Base-by-base conservation (phyloP, 495 filamentous ascomycete species). In the Aspergillus olivimuriae region DNA sequence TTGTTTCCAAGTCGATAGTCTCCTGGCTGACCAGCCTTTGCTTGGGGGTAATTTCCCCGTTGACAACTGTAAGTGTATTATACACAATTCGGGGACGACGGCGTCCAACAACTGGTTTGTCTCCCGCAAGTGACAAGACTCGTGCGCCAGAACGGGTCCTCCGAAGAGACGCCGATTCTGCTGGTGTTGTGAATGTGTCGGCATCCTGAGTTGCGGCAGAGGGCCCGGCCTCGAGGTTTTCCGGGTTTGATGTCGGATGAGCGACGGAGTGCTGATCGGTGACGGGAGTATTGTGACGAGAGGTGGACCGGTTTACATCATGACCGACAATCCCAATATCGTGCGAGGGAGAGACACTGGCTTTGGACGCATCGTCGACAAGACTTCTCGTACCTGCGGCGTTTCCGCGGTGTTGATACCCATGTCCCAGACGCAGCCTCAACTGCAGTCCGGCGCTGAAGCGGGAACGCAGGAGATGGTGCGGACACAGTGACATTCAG, bases 401-500 rank as follows among this genome's bases (percentile, higher is more conserved):
- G 15, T 18, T 46, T 23, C 14, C 42, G 22, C 31, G 49, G 32
- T 41, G 44, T 31, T 51, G 59, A 53, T 50, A 44, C 56, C 52
- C 56, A 41, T 48, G 52, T 36, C 52, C 42, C 15, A 48, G 40
- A 42, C 35, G 49, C 34, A 53, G 51, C 34, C 50, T 55, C 43
- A 48, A 56, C 8, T 52, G 46, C 36, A 65, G 55, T 51, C 61
- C 60, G 39, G 49, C 37, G 46, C 53, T 57, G 20, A 63, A 41
- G 56, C 63, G 61, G 37, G 47, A 42, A 30, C 53, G 64, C 51
- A 59, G 48, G 31, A 62, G 34, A 34, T 44, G 45, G 19, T 54
- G 57, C 44, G 58, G 50, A 58, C 65, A 56, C 49, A 56, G 46
- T 53, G 52, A 69, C 68, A 71, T 71, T 68, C 68, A 69, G 64